phyloP scores from a whole-genome alignment of 176 grass and related monocot species.

The Saccharum officinarum region DNA sequence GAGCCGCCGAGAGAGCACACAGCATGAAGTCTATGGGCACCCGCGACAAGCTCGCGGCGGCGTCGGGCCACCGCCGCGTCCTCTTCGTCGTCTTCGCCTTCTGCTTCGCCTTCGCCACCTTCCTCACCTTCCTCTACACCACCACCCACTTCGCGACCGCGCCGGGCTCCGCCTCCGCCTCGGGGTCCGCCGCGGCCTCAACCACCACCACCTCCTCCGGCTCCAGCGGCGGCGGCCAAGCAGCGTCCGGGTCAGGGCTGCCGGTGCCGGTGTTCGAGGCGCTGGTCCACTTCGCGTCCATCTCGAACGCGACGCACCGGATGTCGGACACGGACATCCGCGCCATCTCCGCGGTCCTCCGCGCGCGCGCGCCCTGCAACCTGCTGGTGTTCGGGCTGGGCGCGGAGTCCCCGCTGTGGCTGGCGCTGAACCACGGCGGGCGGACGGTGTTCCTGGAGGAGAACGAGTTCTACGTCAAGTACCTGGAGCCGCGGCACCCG shows the following conservation, averaged over 20 bases:
- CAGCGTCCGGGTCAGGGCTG: background rate
- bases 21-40: constrained; percentile 51
- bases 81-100: constrained; percentile 57
- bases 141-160: constrained; percentile 35
- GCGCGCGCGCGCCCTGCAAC: constrained; percentile 60
- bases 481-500: constrained; percentile 73
- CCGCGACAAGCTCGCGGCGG: constrained; percentile 44
- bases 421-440: constrained; percentile 86
- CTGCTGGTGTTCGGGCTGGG: constrained; percentile 66
- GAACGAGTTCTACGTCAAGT: constrained; percentile 97
- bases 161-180: background rate
- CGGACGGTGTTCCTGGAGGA: constrained; percentile 94
- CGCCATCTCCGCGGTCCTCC: constrained; percentile 47
- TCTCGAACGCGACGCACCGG: constrained; percentile 58
- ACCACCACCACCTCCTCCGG: background rate
- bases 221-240: background rate
- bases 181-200: background rate
- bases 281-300: constrained; percentile 68
- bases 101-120: constrained; percentile 79
- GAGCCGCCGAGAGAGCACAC: background rate
- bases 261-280: constrained; percentile 58
- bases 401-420: constrained; percentile 68
- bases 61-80: constrained; percentile 50
- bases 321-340: constrained; percentile 72
- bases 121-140: constrained; percentile 70